Evolutionary conservation across 2,329 filamentous ascomycete species (phyloP).

Genomic region (Pyrenophora graminea): DNA sequence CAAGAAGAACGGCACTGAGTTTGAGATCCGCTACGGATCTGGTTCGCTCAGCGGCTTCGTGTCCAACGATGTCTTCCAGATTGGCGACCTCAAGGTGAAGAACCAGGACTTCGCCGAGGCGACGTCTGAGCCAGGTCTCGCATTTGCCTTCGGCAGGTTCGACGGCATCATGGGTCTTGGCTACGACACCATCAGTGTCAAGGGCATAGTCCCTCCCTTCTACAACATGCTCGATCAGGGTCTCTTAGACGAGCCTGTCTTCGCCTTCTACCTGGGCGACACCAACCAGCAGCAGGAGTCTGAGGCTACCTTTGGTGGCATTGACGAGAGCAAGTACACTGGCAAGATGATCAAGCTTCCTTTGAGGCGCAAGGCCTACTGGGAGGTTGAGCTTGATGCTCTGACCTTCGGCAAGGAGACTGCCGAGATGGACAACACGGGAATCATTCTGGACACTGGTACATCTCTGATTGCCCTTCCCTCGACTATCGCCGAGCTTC

Average conservation of each 20-base stretch:
- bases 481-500: conserved; percentile 85
- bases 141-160: conserved; percentile 96
- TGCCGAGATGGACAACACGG: conserved; percentile 90
- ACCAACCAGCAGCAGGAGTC: conserved; percentile 74
- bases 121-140: conserved; percentile 91
- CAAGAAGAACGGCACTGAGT: conserved; percentile 89
- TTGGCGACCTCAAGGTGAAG: conserved; percentile 88
- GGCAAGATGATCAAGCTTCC: conserved; percentile 93
- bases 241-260: conserved; percentile 87
- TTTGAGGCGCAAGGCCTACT: conserved; percentile 97
- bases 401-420: conserved; percentile 86
- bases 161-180: conserved; percentile 95
- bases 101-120: conserved; percentile 95
- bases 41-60: conserved; percentile 92
- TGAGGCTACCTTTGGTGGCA: conserved; percentile 86
- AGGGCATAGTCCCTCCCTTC: conserved; percentile 91
- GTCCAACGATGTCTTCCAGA: conserved; percentile 82
- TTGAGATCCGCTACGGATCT: conserved; percentile 94
- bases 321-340: conserved; percentile 78
- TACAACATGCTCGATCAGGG: conserved; percentile 93
- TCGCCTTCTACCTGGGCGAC: conserved; percentile 92
- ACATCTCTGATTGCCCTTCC: conserved; percentile 97
- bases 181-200: conserved; percentile 96
- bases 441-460: conserved; percentile 96
- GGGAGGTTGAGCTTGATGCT: conserved; percentile 95